These are phyloP conservation scores for Wallacemonas sp. DNA, from an alignment of 208 protist species.

Conservation along the genomic window DNA sequence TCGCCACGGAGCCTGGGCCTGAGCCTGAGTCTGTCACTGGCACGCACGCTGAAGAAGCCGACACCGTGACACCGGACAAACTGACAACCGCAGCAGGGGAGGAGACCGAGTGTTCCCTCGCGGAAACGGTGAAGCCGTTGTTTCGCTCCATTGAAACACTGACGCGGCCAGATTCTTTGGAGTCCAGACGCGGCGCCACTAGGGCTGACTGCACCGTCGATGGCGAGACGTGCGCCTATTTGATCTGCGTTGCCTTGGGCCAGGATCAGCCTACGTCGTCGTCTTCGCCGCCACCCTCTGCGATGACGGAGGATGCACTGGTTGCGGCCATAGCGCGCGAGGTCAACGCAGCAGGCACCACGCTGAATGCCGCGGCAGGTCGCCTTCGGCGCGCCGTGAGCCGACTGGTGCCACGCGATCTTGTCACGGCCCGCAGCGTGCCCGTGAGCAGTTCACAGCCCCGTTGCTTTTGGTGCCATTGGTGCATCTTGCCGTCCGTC, in stretches of 20 bases:
- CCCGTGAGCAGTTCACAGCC: background rate
- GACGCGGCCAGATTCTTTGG: too few relatives aligned
- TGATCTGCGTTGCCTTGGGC: background rate
- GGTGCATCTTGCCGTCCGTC: slow-evolving; percentile 47
- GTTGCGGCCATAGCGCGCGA: background rate
- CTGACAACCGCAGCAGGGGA: too few relatives aligned
- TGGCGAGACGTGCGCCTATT: slow-evolving; percentile 5
- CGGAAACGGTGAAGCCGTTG: too few relatives aligned
- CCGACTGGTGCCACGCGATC: background rate
- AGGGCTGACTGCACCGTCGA: background rate
- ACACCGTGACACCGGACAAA: too few relatives aligned
- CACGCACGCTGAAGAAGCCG: too few relatives aligned
- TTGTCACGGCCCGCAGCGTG: background rate
- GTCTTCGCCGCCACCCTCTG: background rate
- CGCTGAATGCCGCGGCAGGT: background rate
- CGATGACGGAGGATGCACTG: background rate
- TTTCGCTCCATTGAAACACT: too few relatives aligned
- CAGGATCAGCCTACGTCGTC: background rate
- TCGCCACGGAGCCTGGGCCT: too few relatives aligned
- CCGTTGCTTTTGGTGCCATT: slow-evolving; percentile 64
- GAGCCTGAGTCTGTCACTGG: too few relatives aligned
- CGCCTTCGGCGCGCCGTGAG: background rate
- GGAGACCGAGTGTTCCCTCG: too few relatives aligned
- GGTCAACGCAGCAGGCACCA: background rate
- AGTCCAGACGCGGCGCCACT: background rate